Conservation (phyloP, 768 basidiomycete genomes). For the Calocera cornea region DNA sequence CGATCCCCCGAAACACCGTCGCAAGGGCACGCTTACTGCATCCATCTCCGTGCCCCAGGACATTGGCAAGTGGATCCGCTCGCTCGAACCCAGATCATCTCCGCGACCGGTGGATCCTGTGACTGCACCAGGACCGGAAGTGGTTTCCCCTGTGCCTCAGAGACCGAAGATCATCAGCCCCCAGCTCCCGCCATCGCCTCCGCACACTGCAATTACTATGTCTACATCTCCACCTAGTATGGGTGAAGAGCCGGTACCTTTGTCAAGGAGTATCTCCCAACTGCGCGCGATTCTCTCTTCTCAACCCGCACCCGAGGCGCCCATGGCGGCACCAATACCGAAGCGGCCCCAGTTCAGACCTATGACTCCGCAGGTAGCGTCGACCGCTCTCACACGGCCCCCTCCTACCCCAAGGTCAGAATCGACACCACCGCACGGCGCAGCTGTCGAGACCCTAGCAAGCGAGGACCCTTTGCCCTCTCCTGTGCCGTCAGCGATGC, state of each 20-base stretch:
- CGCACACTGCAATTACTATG: not conserved
- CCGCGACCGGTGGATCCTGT: not conserved
- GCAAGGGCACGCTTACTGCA: not conserved
- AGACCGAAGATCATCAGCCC: not conserved
- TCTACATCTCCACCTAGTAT: not conserved
- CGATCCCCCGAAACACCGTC: not conserved
- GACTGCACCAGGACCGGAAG: not conserved
- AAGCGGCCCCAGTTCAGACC: not conserved
- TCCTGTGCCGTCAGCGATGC: not conserved
- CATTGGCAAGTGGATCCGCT: slow-evolving; percentile 1
- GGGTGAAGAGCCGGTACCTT: not conserved
- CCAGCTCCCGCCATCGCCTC: not conserved
- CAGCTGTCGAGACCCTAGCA: not conserved
- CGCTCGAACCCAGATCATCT: not conserved
- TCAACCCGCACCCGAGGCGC: not conserved
- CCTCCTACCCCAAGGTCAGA: not conserved
- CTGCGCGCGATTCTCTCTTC: not conserved
- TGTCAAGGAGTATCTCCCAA: not conserved
- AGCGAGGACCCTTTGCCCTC: not conserved
- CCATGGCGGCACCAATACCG: not conserved
- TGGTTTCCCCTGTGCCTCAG: not conserved
- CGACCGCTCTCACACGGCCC: not conserved
- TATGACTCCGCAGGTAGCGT: not conserved
- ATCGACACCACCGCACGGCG: not conserved
- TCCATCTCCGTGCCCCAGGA: not conserved